Base-by-base conservation (phyloP, 306 rosid species). In the Casuarina glauca region DNA sequence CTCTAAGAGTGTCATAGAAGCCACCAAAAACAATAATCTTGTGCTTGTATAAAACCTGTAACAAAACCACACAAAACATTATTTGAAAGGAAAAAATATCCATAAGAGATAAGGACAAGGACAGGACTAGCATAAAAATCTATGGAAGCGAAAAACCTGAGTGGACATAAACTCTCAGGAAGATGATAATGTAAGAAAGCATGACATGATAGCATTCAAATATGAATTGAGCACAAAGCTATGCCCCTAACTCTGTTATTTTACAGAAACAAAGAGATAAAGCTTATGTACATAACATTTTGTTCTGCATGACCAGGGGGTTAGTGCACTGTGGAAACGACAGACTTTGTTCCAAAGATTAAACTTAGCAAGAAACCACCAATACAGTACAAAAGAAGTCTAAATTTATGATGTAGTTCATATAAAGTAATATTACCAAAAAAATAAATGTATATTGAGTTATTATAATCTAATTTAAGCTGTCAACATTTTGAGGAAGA, bases 1-100 rank as follows among this genome's bases (percentile, higher is more conserved):
- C 97, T 92, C 97, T 84, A 69, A 92, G 93, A 45, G 97, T 95
- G 83, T 95, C 98, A 82, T 95, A 95, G 91, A 92, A 95, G 79
- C 98, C 98, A 52, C 98, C 98, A 82, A 95, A 95, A 76, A 95
- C 90, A 80, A 95, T 89, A 81, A 95, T 86, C 91, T 91, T 95
- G 91, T 95, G 98, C 90, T 95, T 95, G 97, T 95, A 95, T 77
- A 95, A 74, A 43, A 95, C 89, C 99, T 95, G 91, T 75, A 82
- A 88, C 75, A 80, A 70, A 75, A 83, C 48, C 76, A 70, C 69
- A 83, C 36, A 63, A 12, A 76, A 45, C 43, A 67, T 39, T 46
- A 54, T 39, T 68, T 26, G 42, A 61, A 51, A 66, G 46, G 70
- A 64, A 80, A 41, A 79, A 45, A 51, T 5, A 32, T 57, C 48